These are phyloP conservation scores for Puya raimondii DNA, from an alignment of 176 grass and related monocot genomes.

Conservation along the genomic window DNA sequence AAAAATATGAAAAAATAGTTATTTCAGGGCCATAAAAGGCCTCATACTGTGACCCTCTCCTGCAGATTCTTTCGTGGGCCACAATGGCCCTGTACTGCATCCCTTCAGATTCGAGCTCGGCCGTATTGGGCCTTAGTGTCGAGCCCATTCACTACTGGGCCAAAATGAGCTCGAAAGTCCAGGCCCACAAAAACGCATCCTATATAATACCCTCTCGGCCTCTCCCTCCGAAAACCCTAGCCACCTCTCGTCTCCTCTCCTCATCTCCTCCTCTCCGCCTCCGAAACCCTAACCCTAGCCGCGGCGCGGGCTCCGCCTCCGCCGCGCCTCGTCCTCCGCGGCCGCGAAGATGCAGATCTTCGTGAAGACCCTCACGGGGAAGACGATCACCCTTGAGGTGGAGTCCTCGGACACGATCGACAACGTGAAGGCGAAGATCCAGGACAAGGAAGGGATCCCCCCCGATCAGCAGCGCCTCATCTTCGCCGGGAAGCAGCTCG, in stretches of 20 bases:
- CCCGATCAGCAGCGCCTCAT: constrained; percentile 18
- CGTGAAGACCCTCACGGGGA: constrained; percentile 19
- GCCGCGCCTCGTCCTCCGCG: background rate
- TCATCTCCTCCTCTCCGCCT: background rate
- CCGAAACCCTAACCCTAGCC: background rate
- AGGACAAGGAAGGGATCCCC: constrained; percentile 10
- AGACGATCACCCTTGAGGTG: constrained; percentile 23
- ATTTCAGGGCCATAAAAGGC: too few relatives aligned
- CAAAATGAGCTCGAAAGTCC: too few relatives aligned
- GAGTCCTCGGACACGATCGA: constrained; percentile 19
- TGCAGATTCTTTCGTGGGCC: too few relatives aligned
- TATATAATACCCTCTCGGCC: background rate
- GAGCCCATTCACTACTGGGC: too few relatives aligned
- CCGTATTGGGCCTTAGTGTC: too few relatives aligned
- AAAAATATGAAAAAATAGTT: too few relatives aligned
- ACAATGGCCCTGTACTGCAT: too few relatives aligned
- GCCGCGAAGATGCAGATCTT: constrained; percentile 22
- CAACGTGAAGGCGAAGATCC: constrained; percentile 11
- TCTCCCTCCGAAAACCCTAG: background rate
- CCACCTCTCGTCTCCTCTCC: background rate
- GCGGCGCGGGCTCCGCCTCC: background rate
- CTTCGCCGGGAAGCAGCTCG: constrained; percentile 20
- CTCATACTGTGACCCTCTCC: too few relatives aligned
- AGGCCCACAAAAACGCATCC: background rate
- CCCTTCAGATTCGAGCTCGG: too few relatives aligned